These are phyloP conservation scores for Gossypium australe DNA, from an alignment of 345 rosid genomes.

Conservation along the genomic window DNA sequence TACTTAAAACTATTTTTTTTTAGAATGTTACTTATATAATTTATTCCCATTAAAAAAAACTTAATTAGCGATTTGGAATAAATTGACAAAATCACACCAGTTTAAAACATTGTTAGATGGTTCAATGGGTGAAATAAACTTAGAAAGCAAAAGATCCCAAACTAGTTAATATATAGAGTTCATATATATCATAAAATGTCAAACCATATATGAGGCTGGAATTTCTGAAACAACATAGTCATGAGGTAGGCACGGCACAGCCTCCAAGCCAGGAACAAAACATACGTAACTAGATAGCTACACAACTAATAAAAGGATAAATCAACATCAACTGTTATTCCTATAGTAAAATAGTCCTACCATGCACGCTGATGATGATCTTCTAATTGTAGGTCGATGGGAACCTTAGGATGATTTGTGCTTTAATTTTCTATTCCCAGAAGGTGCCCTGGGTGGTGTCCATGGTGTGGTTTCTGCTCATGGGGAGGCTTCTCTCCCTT, in stretches of 20 bases:
- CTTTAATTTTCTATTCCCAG: too few relatives aligned
- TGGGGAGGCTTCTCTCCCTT: background rate
- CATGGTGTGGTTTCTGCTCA: constrained; percentile 3
- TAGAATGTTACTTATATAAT: too few relatives aligned
- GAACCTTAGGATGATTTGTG: too few relatives aligned
- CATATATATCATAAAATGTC: background rate
- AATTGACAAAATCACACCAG: too few relatives aligned
- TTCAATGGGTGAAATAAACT: background rate
- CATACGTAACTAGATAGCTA: background rate
- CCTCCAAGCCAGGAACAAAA: background rate
- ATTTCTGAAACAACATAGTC: background rate
- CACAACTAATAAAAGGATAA: background rate
- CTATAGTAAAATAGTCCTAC: background rate
- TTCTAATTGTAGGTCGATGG: background rate
- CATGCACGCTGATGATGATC: background rate
- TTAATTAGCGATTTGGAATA: too few relatives aligned
- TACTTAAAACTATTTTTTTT: too few relatives aligned
- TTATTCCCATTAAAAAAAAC: too few relatives aligned
- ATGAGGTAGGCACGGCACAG: background rate
- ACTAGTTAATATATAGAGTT: background rate
- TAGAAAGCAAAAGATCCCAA: background rate
- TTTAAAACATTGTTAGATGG: too few relatives aligned
- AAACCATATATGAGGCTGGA: background rate
- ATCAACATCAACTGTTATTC: background rate
- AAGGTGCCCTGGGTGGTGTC: background rate